Evolutionary conservation across 306 rosid genomes (phyloP).

Genomic region (Pyrus communis): DNA sequence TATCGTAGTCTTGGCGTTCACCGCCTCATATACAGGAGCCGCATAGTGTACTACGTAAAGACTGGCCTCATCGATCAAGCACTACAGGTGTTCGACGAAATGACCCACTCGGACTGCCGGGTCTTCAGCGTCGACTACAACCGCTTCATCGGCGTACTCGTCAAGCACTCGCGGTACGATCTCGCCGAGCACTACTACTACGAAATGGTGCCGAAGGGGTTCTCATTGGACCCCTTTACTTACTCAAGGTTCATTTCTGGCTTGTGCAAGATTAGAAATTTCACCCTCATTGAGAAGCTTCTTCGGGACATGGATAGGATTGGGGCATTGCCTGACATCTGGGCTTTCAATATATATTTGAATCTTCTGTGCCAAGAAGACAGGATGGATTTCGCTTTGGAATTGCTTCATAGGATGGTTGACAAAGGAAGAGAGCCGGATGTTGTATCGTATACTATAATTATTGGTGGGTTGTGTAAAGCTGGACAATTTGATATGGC

Average conservation of each 20-base stretch:
- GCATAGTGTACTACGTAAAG: slow-evolving; percentile 50
- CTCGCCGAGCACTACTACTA: slow-evolving; percentile 70
- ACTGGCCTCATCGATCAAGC: slow-evolving; percentile 71
- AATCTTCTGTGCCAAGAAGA: slow-evolving; percentile 47
- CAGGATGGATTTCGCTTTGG: slow-evolving; percentile 38
- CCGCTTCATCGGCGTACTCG: slow-evolving; percentile 77
- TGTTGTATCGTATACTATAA: slow-evolving; percentile 57
- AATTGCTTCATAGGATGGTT: slow-evolving; percentile 39
- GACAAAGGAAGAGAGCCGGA: slow-evolving; percentile 62
- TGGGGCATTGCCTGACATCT: slow-evolving; percentile 65
- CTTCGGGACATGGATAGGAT: slow-evolving; percentile 54
- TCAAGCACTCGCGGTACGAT: slow-evolving; percentile 59
- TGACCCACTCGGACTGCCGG: slow-evolving; percentile 73
- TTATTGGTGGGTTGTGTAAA: slow-evolving; percentile 60
- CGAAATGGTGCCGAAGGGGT: slow-evolving; percentile 62
- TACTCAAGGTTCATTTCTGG: slow-evolving; percentile 88
- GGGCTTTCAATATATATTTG: slow-evolving; percentile 84
- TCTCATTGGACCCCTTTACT: slow-evolving; percentile 74
- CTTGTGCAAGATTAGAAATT: slow-evolving; percentile 44
- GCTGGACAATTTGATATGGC: slow-evolving; percentile 44
- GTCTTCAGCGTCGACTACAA: slow-evolving; percentile 72
- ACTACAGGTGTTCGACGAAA: slow-evolving; percentile 68
- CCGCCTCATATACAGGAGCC: slow-evolving; percentile 73
- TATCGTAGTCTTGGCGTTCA: slow-evolving; percentile 59
- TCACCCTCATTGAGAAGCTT: slow-evolving; percentile 48